Evolutionary conservation across 1,284 basidiomycete species (phyloP).

Genomic region (Leccinum pachyderme): DNA sequence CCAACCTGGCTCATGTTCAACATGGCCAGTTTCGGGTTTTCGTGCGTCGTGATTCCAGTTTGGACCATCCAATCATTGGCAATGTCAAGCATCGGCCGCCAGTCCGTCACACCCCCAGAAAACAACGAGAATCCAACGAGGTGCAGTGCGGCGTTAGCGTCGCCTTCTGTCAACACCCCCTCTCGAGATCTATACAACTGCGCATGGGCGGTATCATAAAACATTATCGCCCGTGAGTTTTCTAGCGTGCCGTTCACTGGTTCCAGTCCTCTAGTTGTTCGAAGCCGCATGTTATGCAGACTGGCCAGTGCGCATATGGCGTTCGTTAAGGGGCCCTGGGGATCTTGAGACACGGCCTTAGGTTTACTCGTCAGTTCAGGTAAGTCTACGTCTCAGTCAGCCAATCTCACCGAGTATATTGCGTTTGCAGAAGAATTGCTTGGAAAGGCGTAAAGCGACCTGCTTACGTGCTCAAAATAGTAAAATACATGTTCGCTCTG

Average conservation of each 20-base stretch:
- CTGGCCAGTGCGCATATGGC: constrained; percentile 74
- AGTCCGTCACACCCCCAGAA: constrained; percentile 61
- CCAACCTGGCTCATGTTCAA: constrained; percentile 50
- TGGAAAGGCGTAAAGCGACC: constrained; percentile 57
- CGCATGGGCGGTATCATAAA: constrained; percentile 66
- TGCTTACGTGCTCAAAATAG: constrained; percentile 66
- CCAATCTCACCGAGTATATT: constrained; percentile 54
- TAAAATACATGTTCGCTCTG: constrained; percentile 58
- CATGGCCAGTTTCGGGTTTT: constrained; percentile 59
- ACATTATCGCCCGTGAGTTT: constrained; percentile 58
- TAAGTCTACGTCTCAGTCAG: background rate
- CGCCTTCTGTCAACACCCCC: constrained; percentile 56
- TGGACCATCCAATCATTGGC: constrained; percentile 71
- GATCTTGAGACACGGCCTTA: constrained; percentile 63
- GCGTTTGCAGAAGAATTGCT: constrained; percentile 54
- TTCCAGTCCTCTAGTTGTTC: constrained; percentile 58
- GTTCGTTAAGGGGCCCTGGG: constrained; percentile 64
- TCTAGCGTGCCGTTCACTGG: constrained; percentile 52
- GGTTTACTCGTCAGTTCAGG: constrained; percentile 13
- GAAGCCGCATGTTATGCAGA: constrained; percentile 62
- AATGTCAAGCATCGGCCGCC: constrained; percentile 62
- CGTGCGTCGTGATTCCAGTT: constrained; percentile 56
- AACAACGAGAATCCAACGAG: constrained; percentile 68
- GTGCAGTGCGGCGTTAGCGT: constrained; percentile 73
- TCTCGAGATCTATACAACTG: constrained; percentile 33